Base-by-base conservation (phyloP, 345 rosid genomes). In the Anacardium occidentale region DNA sequence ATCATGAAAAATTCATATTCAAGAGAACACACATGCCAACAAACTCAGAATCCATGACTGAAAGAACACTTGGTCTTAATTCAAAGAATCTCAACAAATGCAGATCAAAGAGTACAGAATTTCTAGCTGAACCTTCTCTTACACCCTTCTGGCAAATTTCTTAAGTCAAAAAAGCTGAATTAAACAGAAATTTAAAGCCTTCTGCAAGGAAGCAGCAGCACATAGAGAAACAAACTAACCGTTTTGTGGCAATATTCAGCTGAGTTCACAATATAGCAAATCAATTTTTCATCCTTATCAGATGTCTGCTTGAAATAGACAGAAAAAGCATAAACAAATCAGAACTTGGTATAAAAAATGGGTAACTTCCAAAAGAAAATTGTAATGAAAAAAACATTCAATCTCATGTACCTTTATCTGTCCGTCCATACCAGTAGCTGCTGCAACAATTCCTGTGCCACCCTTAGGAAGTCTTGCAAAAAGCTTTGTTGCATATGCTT, bases 341-440 rank as follows among this genome's bases (percentile, higher is more conserved):
- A 72, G 64, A 44, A 55, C 20, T 71, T 72, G 20, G 42, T 53
- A 55, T 32, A 55, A 64, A 57, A 25, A 24, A 14, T 21, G 74
- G 32, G 45, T 7, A 15, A 47, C 47, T 56, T 55, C 25, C 56
- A 1, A 29, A 3, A 29, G 32, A 29, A 29, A 29, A 29, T 1
- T 29, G 32, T 29, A 29, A 29, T 29, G 32, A 29, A 29, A 29
- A 29, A 29, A 29, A 29, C 32, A 29, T 29, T 29, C 32, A 29
- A 29, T 29, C 32, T 29, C 32, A 29, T 45, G 40, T 73, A 95
- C 99, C 96, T 91, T 95, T 86, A 95, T 95, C 78, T 88, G 98
- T 61, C 96, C 91, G 70, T 95, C 99, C 88, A 89, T 89, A 70
- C 99, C 98, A 10, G 99, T 95, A 62, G 99, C 99, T 63, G 99